Conservation (phyloP, 257 asterid genomes). For the Ligustrum vulgare region DNA sequence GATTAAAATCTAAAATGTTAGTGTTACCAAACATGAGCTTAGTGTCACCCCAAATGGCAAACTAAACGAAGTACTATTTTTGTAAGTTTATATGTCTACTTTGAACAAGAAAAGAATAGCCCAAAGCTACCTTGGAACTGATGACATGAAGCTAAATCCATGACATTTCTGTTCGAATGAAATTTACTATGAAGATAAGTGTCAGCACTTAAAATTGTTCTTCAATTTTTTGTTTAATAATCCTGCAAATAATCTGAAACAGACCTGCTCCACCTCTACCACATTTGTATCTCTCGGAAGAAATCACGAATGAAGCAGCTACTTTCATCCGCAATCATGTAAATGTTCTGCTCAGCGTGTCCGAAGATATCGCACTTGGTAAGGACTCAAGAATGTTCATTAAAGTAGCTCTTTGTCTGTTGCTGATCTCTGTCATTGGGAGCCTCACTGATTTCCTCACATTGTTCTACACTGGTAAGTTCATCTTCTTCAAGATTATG, state of each 20-base stretch:
- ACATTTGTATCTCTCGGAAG: conserved; percentile 68
- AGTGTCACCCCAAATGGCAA: background rate
- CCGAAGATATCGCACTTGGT: conserved; percentile 68
- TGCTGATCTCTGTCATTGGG: conserved; percentile 46
- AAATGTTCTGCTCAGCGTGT: conserved; percentile 50
- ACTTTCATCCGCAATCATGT: conserved; percentile 38
- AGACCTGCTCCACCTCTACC: conserved; percentile 95
- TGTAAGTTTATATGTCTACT: too few relatives aligned
- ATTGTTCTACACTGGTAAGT: conserved; percentile 61
- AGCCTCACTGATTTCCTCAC: conserved; percentile 58
- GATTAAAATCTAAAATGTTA: too few relatives aligned
- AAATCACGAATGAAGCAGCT: conserved; percentile 44
- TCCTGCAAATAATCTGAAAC: conserved; percentile 27
- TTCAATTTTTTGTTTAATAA: background rate
- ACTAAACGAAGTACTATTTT: background rate
- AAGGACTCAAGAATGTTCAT: conserved; percentile 61
- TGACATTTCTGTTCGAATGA: background rate
- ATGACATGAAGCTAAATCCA: background rate
- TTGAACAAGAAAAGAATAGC: background rate
- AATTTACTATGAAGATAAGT: background rate
- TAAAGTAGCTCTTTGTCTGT: conserved; percentile 48
- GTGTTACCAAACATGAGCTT: too few relatives aligned
- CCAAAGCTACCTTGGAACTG: background rate
- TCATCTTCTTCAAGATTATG: conserved; percentile 1
- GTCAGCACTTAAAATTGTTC: background rate